A percentile compares a stretch with the other conserved stretches of the same genome.
Evolutionary conservation across 495 filamentous ascomycete genomes (phyloP).

Genomic region (Filosporella fistucella): DNA sequence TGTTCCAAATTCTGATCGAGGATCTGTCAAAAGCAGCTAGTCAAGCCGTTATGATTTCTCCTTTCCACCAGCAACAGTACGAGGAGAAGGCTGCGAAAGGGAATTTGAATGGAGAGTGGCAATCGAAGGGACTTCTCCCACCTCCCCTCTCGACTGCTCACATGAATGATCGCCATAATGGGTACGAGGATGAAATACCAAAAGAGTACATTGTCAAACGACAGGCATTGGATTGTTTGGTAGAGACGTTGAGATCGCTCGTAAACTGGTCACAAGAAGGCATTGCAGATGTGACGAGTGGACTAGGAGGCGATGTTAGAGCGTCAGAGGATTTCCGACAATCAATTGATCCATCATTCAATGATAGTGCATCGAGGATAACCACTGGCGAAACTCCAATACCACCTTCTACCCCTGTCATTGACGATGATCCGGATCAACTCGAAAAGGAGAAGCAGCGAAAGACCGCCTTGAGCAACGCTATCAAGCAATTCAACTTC

Average conservation of each 20-base stretch:
- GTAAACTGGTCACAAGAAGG: conserved; percentile 89
- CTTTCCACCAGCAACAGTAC: conserved; percentile 77
- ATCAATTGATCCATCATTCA: conserved; percentile 65
- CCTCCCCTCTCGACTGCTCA: conserved; percentile 78
- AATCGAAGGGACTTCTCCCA: conserved; percentile 74
- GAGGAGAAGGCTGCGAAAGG: conserved; percentile 63
- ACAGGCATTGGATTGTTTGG: conserved; percentile 79
- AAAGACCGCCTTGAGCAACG: conserved; percentile 87
- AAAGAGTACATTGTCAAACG: conserved; percentile 85
- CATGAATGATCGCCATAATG: conserved; percentile 49
- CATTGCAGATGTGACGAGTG: conserved; percentile 53
- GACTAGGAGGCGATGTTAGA: conserved; percentile 48
- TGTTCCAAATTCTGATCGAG: conserved; percentile 92
- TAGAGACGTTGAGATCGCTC: conserved; percentile 82
- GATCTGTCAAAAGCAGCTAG: conserved; percentile 82
- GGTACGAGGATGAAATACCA: conserved; percentile 65
- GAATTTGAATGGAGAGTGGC: conserved; percentile 66
- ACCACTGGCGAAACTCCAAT: conserved; percentile 54
- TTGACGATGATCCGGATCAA: conserved; percentile 86
- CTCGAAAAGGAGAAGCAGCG: conserved; percentile 89
- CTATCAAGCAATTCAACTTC: conserved; percentile 92
- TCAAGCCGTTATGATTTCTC: conserved; percentile 65
- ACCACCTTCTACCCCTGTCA: conserved; percentile 64
- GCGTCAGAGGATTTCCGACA: conserved; percentile 74
- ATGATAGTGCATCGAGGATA: conserved; percentile 42